Base-by-base conservation (phyloP, 371 early-diverging fungal genomes). In the Mortierella sp. region DNA sequence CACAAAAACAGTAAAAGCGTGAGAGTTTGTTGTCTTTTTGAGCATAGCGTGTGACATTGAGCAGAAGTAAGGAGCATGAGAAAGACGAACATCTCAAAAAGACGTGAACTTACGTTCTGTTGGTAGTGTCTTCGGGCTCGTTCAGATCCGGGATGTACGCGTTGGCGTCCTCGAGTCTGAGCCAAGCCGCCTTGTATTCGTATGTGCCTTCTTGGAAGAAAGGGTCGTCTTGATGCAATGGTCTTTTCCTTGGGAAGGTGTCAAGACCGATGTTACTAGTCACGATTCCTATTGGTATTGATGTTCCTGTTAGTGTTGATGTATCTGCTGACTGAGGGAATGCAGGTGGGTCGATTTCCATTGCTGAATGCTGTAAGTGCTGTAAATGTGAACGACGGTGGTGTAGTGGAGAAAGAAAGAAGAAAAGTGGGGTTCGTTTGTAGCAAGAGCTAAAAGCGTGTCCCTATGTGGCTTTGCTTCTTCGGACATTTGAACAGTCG, bases 141-240 rank as follows among this genome's bases (percentile, higher is more conserved):
- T 60, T 34, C 47, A 80, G 55, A 31, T 74, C 78, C 21, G 87
- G 80, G 31, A 82, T 68, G 47, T 80, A 86, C 2, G 80, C 80
- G n/a, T 86, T 55, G 11, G 71, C 76, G 45, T 80, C 70, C 63
- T 82, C 75, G 34, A 86, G 78, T 24, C 83, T 77, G 16, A 91
- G 79, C 92, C 92, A 91, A n/a, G 88, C 82, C 6, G 90, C 89
- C 19, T 92, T 88, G 68, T 92, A 82, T 5, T 89, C 91, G 63
- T 90, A 89, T 70, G 89, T 87, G 24, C 93, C 93, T 81, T 92
- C 91, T 42, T 90, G 80, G 74, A 92, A 92, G 74, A 92, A 93
- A 0, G 89, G 83, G 74, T 91, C 89, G 31, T 88, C 84, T 2
- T 88, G 84, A 42, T 72, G 75, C 50, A 80, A 73, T 14, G 80